A percentile compares a stretch with the other conserved stretches of the same genome.
Evolutionary conservation across 352 stramenopile species (phyloP).

Genomic region (Globisporangium paroecandrum): DNA sequence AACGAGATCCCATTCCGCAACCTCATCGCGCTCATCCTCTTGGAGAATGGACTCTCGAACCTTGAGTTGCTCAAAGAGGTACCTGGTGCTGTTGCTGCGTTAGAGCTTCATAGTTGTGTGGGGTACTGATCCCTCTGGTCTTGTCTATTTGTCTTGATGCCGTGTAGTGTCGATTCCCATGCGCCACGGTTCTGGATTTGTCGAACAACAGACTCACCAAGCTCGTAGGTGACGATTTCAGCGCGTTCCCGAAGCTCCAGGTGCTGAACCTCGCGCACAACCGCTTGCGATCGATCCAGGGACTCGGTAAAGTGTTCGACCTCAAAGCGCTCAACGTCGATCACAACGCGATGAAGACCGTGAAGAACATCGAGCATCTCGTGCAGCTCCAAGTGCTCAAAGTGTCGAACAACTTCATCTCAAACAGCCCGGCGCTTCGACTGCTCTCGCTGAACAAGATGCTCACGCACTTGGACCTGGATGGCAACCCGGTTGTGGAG

Average conservation of each 20-base stretch:
- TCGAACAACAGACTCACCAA: slow-evolving; percentile 63
- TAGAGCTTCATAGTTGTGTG: too few relatives aligned
- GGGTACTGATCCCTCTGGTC: background rate
- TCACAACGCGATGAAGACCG: slow-evolving; percentile 49
- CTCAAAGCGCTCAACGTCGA: slow-evolving; percentile 58
- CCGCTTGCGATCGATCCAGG: slow-evolving; percentile 48
- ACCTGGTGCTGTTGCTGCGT: background rate
- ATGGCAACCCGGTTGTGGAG: slow-evolving; percentile 67
- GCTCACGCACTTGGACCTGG: slow-evolving; percentile 63
- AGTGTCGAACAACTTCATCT: slow-evolving; percentile 49
- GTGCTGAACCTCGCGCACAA: slow-evolving; percentile 65
- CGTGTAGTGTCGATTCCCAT: slow-evolving; percentile 59
- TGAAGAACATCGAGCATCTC: slow-evolving; percentile 79
- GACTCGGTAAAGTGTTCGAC: slow-evolving; percentile 51
- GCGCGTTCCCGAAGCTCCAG: slow-evolving; percentile 58
- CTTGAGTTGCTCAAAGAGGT: slow-evolving; percentile 60
- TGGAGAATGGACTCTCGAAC: slow-evolving; percentile 48
- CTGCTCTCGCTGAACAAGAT: slow-evolving; percentile 75
- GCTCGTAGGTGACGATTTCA: slow-evolving; percentile 42
- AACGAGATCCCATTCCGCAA: slow-evolving; percentile 50
- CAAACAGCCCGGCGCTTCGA: slow-evolving; percentile 44
- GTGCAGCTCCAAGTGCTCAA: slow-evolving; percentile 54
- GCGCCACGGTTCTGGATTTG: slow-evolving; percentile 48
- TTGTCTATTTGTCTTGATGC: background rate
- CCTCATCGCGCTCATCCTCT: slow-evolving; percentile 58